Base-by-base conservation (phyloP, 495 filamentous ascomycete genomes). In the Lasiosphaeria miniovina region DNA sequence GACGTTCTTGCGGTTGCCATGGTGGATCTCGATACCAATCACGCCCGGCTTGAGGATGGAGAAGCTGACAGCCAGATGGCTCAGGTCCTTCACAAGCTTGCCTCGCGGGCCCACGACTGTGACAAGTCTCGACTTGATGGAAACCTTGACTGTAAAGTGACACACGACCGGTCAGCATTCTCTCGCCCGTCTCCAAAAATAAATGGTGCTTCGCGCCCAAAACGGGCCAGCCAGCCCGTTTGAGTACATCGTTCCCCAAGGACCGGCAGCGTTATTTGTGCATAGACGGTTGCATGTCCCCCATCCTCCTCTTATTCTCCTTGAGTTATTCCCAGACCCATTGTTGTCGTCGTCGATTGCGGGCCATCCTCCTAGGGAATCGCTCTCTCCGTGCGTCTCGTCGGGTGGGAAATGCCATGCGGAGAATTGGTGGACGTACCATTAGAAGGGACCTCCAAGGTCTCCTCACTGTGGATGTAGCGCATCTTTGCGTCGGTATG, bases 391-490 rank as follows among this genome's bases (percentile, higher is more conserved):
- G n/a, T 32, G 36, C 40, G 52, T 24, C 43, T 46, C 43, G 43
- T 46, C 43, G 43, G 43, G 43, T 5, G 12, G 43, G 11, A 51
- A 51, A 50, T 50, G 49, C 49, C 24, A 24, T 49, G 51, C 52
- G 55, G 59, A 49, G 2, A 63, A 61, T 70, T 61, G 57, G 54
- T 55, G 59, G 62, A 84, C 92, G 86, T 88, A 97, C 95, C 94
- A 81, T 90, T 91, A 75, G 96, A 90, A 64, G 95, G 94, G 77
- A 98, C 89, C 68, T 84, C 83, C 80, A 98, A 85, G 80, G 85
- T 84, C 86, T 98, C 93, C 81, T 89, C 82, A 72, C 90, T 93
- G 84, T 97, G 91, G 82, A 98, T 96, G 88, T 96, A 96, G 83
- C 88, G 89, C 92, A 96, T 96, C 78, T 88, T 94, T 84, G 74